These are phyloP conservation scores for Huntiella savannae DNA, from an alignment of 2,329 filamentous ascomycete species.

Conservation along the genomic window DNA sequence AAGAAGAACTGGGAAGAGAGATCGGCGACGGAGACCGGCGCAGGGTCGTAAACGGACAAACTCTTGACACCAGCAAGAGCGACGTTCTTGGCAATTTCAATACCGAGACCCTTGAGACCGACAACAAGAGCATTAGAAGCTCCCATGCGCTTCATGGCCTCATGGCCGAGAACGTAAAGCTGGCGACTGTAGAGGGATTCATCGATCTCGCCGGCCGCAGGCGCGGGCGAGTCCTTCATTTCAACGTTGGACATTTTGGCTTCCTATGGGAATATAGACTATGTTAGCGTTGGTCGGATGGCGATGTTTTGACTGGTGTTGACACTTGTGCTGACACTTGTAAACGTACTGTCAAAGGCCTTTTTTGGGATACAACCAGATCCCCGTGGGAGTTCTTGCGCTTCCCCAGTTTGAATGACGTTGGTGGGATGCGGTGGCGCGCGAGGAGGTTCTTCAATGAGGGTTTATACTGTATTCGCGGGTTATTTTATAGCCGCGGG, in stretches of 20 bases:
- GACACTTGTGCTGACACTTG: neutral
- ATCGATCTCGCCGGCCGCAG: constrained; percentile 43
- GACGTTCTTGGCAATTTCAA: constrained; percentile 97
- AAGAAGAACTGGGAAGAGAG: constrained; percentile 97
- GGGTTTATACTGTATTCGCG: neutral
- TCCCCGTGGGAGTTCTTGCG: constrained; percentile 46
- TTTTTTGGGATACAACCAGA: constrained; percentile 35
- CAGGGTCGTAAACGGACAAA: constrained; percentile 78
- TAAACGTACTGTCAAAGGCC: constrained; percentile 39
- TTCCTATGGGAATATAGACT: constrained; percentile 20
- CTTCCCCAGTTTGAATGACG: constrained; percentile 39
- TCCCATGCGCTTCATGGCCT: constrained; percentile 98
- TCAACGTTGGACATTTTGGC: constrained; percentile 38
- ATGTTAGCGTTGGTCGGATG: neutral
- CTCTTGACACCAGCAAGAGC: constrained; percentile 97
- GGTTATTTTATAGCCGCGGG: no score
- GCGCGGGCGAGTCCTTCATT: constrained; percentile 24
- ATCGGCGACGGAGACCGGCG: constrained; percentile 65
- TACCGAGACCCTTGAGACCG: constrained; percentile 81
- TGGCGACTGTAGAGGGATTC: constrained; percentile 57
- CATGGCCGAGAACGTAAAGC: constrained; percentile 51
- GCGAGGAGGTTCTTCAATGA: neutral
- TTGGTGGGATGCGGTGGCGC: neutral
- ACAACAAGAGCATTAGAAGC: constrained; percentile 86
- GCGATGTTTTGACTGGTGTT: neutral